These are phyloP conservation scores for Hyphodiscus sp. DNA, from an alignment of 2,329 filamentous ascomycete species.

Conservation along the genomic window DNA sequence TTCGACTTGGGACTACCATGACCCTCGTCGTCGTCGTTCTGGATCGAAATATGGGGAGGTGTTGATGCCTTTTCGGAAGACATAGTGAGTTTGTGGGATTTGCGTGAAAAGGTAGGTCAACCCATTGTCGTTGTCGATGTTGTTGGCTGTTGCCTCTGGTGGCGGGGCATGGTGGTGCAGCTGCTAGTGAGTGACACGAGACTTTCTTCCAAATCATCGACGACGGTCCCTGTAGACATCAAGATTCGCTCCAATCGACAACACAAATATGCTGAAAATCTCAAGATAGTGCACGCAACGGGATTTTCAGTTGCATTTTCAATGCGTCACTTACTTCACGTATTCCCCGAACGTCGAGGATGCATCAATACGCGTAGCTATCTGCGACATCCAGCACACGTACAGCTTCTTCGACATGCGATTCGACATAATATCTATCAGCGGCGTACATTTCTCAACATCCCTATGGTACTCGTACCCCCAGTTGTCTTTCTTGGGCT, in stretches of 20 bases:
- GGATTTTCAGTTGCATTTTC: neutral
- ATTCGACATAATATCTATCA: constrained; percentile 1
- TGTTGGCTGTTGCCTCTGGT: neutral
- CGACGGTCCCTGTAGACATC: neutral
- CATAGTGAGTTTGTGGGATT: constrained; percentile 8
- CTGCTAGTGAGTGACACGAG: neutral
- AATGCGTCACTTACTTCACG: neutral
- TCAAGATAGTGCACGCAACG: neutral
- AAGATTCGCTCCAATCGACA: neutral
- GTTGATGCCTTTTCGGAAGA: constrained; percentile 19
- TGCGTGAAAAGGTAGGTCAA: neutral
- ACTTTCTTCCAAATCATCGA: neutral
- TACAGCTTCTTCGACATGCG: neutral
- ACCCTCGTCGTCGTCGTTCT: constrained; percentile 18
- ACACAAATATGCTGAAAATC: neutral
- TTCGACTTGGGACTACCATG: constrained; percentile 22
- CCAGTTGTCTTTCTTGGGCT: constrained; percentile 62
- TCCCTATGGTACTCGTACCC: constrained; percentile 30
- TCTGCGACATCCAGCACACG: neutral
- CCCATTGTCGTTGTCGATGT: neutral
- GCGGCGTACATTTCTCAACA: constrained; percentile 11
- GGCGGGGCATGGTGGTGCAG: neutral
- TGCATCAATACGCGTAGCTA: neutral
- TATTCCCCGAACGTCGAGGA: neutral
- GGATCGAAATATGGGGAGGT: constrained; percentile 23